Evolutionary conservation across 306 rosid genomes (phyloP), one percentile per base, ranked within the genome.

Genomic region (Geum urbanum): DNA sequence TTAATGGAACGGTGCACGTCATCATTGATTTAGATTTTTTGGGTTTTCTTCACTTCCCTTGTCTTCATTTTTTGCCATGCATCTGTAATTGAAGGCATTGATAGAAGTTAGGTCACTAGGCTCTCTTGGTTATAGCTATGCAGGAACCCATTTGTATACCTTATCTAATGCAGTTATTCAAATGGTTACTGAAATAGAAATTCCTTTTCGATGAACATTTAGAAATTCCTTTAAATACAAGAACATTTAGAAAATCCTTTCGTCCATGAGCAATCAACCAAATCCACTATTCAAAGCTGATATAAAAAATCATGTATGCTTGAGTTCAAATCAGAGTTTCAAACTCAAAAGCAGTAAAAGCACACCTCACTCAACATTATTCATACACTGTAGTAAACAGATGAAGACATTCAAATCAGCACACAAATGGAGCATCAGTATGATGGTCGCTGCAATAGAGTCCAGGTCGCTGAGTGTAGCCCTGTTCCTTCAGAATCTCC

Each of bases 401-500:
- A 24, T 45, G 11, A 56, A 48, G 69, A 46, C 75, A 58, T 10
- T 50, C 3, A 8, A 27, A 45, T 69, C 76, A 81, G 73, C 75
- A 66, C 20, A 87, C 69, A 69, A 87, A 92, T n/a, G 88, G 47
- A 40, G 80, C 78, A 59, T 82, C 75, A 16, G 73, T 82, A 45
- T 83, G 57, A 13, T 66, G 69, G 61, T 89, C 92, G 57, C 78
- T 65, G 82, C 98, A 87, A 47, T 92, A 89, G 24, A 89, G 95
- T 9, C 98, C 95, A 27, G 96, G 96, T 59, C 57, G 81, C 81
- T 92, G 98, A 16, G 78, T 12, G 58, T 77, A 89, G 4, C 98
- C 98, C 61, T 92, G 92, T 44, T 54, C 45, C 75, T 77, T 76
- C n/a, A 92, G 89, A 56, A 58, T 50, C 71, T 68, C 63, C 80